phyloP scores from a whole-genome alignment of 345 rosid species.

The Triadica sebifera region DNA sequence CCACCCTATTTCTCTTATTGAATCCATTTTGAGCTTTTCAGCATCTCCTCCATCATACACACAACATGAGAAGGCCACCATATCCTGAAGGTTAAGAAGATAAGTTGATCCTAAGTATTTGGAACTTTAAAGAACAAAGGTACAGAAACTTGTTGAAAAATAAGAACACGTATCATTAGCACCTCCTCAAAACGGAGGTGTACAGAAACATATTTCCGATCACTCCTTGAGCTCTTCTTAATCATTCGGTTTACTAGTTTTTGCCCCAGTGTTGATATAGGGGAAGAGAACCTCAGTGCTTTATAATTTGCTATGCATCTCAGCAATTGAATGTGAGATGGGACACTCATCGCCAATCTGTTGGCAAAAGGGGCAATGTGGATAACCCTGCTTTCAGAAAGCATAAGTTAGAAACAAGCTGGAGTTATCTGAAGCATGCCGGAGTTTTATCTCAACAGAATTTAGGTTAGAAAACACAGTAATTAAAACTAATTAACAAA shows the following conservation, averaged over 20 bases:
- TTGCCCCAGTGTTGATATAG: conserved; percentile 59
- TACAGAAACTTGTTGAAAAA: conserved; percentile 7
- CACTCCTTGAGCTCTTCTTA: conserved; percentile 61
- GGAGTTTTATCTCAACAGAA: background rate
- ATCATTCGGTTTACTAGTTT: conserved; percentile 66
- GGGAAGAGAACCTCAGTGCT: conserved; percentile 69
- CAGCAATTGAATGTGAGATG: conserved; percentile 72
- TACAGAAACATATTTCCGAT: conserved; percentile 76
- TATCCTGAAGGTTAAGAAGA: conserved; percentile 53
- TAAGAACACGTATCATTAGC: conserved; percentile 4
- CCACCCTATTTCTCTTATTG: conserved; percentile 72
- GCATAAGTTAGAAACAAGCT: conserved; percentile 16
- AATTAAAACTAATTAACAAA: background rate
- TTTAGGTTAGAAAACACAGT: conserved; percentile 1
- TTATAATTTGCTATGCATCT: conserved; percentile 87
- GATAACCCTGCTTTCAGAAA: conserved; percentile 59
- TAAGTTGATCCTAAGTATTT: background rate
- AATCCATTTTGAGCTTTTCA: conserved; percentile 67
- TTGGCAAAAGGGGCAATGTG: conserved; percentile 90
- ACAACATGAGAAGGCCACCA: conserved; percentile 98
- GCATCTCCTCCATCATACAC: conserved; percentile 76
- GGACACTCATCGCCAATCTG: conserved; percentile 94
- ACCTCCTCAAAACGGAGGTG: conserved; percentile 98
- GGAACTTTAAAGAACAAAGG: background rate
- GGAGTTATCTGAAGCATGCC: no score